A percentile compares a stretch with the other conserved stretches of the same genome.
Evolutionary conservation across 2,329 filamentous ascomycete species (phyloP).

Genomic region (Botrytis tulipae): DNA sequence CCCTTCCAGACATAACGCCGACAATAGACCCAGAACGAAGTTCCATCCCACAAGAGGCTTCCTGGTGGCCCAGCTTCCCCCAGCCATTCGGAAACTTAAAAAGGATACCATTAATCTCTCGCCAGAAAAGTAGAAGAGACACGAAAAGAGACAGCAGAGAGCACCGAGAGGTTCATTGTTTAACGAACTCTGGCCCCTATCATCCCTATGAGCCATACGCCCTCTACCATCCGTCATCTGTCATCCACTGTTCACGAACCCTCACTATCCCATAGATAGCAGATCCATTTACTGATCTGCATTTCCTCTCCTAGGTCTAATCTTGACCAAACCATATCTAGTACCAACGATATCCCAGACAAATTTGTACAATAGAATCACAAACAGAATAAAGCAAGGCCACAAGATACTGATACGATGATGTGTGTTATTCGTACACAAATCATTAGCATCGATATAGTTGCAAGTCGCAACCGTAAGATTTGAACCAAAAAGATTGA

Average conservation of each 20-base stretch:
- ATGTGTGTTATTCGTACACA: not conserved
- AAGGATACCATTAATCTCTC: accelerated
- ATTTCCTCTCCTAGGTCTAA: not conserved
- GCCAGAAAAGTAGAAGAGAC: not conserved
- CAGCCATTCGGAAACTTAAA: not conserved
- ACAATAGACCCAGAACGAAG: too few relatives aligned
- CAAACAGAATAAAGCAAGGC: not conserved
- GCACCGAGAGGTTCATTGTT: too few relatives aligned
- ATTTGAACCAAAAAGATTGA: not conserved
- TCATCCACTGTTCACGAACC: not conserved
- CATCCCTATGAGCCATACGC: not conserved
- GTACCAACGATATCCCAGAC: not conserved
- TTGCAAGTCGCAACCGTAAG: not conserved
- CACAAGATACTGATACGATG: not conserved
- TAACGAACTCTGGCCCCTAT: not conserved
- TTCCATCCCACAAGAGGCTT: not conserved
- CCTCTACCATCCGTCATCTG: not conserved
- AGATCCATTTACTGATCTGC: not conserved
- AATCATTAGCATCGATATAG: not conserved
- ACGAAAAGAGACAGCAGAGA: not conserved
- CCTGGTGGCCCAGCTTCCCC: too few relatives aligned
- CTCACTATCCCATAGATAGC: too few relatives aligned
- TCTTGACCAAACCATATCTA: not conserved
- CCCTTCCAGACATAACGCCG: too few relatives aligned
- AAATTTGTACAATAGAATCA: not conserved